These are phyloP conservation scores for Phytophthora colocasiae DNA, from an alignment of 352 stramenopile species.

Conservation along the genomic window DNA sequence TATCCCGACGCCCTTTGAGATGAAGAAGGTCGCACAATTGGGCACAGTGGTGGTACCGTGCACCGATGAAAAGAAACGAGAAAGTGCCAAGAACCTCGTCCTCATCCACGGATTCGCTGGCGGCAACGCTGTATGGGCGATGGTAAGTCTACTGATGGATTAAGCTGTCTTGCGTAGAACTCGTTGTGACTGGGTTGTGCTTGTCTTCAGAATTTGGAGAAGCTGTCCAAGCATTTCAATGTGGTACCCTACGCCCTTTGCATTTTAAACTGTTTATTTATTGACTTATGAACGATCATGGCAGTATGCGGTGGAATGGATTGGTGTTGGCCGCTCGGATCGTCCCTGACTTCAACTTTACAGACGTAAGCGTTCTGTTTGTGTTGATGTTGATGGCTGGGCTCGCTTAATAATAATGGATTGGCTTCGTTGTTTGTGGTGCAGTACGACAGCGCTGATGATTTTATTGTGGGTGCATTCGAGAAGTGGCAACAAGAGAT, in stretches of 20 bases:
- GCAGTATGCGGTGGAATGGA: slow-evolving; percentile 89
- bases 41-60: slow-evolving; percentile 85
- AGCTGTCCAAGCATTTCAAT: slow-evolving; percentile 83
- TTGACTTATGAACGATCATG: neutral
- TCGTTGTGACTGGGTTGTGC: slow-evolving; percentile 6
- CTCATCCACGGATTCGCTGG: slow-evolving; percentile 84
- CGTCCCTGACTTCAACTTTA: slow-evolving; percentile 76
- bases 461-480: slow-evolving; percentile 73
- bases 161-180: neutral
- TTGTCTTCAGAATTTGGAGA: slow-evolving; percentile 63
- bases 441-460: slow-evolving; percentile 82
- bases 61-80: slow-evolving; percentile 60
- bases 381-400: neutral
- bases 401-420: neutral
- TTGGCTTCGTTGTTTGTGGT: neutral
- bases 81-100: slow-evolving; percentile 71
- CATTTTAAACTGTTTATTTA: neutral
- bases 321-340: slow-evolving; percentile 80
- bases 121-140: slow-evolving; percentile 86
- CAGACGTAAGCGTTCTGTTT: slow-evolving; percentile 49
- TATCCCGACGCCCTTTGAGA: slow-evolving; percentile 64
- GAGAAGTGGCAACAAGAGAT: slow-evolving; percentile 85
- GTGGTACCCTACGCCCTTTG: slow-evolving; percentile 48
- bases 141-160: slow-evolving; percentile 32
- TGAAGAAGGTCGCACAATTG: slow-evolving; percentile 82